A percentile compares a stretch with the other conserved stretches of the same genome.
Conservation (phyloP, 495 filamentous ascomycete species). For the Talaromyces nanjingensis region DNA sequence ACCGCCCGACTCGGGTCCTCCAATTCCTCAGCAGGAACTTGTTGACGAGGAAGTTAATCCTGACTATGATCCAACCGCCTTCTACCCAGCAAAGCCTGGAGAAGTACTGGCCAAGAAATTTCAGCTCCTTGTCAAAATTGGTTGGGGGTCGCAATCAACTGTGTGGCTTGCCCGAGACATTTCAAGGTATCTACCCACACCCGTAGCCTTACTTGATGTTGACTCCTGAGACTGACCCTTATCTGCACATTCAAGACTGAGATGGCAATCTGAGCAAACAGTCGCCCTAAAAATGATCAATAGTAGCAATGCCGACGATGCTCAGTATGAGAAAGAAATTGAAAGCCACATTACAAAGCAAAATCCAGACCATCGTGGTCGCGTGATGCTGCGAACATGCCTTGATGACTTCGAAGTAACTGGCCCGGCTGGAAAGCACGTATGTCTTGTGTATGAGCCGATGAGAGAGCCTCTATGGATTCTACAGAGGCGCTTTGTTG, state of each 20-base stretch:
- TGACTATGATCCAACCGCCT: slow-evolving; percentile 30
- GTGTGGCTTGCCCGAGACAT: slow-evolving; percentile 43
- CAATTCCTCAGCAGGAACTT: slow-evolving; percentile 22
- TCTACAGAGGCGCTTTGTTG: slow-evolving; percentile 19
- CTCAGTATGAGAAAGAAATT: slow-evolving; percentile 21
- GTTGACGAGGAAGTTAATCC: slow-evolving; percentile 29
- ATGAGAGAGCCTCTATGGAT: slow-evolving; percentile 26
- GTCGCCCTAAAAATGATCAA: slow-evolving; percentile 23
- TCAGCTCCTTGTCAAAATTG: slow-evolving; percentile 37
- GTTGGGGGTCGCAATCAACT: slow-evolving; percentile 37
- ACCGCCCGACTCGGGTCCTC: slow-evolving; percentile 12
- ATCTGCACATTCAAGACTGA: slow-evolving; percentile 15
- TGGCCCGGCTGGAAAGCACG: slow-evolving; percentile 18
- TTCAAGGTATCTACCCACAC: slow-evolving; percentile 13
- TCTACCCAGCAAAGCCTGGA: slow-evolving; percentile 37
- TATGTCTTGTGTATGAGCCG: slow-evolving; percentile 24
- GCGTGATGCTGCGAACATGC: slow-evolving; percentile 18
- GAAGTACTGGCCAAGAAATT: slow-evolving; percentile 31
- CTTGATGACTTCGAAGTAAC: slow-evolving; percentile 25
- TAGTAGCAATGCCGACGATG: slow-evolving; percentile 14
- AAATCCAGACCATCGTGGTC: slow-evolving; percentile 21
- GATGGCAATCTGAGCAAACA: slow-evolving; percentile 18
- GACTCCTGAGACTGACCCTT: slow-evolving; percentile 5
- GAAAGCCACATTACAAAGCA: slow-evolving; percentile 15
- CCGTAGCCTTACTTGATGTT: slow-evolving; percentile 17